These are phyloP conservation scores for Capsella rubella DNA, from an alignment of 441 rosid genomes.

Conservation along the genomic window DNA sequence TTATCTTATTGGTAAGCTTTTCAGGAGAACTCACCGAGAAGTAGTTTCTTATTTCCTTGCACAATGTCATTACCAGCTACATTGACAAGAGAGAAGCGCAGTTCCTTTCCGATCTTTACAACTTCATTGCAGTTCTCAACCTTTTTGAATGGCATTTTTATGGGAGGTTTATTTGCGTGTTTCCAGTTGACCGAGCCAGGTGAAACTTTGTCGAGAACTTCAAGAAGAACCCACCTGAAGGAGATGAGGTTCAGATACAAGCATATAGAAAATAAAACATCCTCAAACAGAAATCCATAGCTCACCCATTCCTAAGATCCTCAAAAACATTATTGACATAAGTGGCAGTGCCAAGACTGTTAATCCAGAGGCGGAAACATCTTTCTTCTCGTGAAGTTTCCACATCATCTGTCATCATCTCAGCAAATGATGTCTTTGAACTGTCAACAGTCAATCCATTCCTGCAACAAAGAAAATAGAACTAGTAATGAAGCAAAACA, in stretches of 20 bases:
- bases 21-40: constrained; percentile 60
- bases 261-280: constrained; percentile 13
- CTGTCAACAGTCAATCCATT: constrained; percentile 82
- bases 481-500: constrained; percentile 17
- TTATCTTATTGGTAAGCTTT: constrained; percentile 16
- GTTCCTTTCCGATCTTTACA: constrained; percentile 72
- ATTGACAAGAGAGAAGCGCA: constrained; percentile 89
- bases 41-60: constrained; percentile 95
- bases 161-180: constrained; percentile 88
- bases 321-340: constrained; percentile 90
- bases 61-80: constrained; percentile 97
- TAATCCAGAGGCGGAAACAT: constrained; percentile 98
- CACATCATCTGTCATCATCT: constrained; percentile 96
- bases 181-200: constrained; percentile 91
- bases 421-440: constrained; percentile 78
- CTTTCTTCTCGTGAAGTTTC: constrained; percentile 98
- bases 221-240: constrained; percentile 90
- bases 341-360: constrained; percentile 87
- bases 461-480: constrained; percentile 55
- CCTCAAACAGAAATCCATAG: constrained; percentile 20
- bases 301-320: constrained; percentile 96
- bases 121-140: constrained; percentile 97
- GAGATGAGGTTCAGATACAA: constrained; percentile 24
- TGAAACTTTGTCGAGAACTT: constrained; percentile 85
- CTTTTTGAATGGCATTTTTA: constrained; percentile 93